phyloP scores from a whole-genome alignment of 2,329 filamentous ascomycete species.

The Lecanicillium sp. region DNA sequence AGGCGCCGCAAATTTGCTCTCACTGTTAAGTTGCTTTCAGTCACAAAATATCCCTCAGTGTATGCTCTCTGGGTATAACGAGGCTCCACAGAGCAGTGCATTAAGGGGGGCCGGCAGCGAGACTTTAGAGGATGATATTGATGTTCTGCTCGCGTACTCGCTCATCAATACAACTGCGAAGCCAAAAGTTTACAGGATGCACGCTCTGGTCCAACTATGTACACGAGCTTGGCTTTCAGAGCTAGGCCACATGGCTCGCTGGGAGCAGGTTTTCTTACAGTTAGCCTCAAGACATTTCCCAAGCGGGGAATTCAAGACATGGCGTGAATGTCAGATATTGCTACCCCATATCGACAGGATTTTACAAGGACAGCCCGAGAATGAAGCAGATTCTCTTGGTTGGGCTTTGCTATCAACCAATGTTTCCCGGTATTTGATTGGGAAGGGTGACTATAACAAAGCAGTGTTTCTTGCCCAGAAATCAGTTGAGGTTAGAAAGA shows the following conservation, averaged over 20 bases:
- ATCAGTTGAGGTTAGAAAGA: background rate
- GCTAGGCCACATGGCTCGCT: slow-evolving; percentile 2
- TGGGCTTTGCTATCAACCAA: slow-evolving; percentile 9
- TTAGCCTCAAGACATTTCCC: slow-evolving; percentile 10
- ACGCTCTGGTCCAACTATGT: slow-evolving; percentile 16
- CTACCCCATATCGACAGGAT: slow-evolving; percentile 12
- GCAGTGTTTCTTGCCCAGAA: background rate
- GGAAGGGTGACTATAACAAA: slow-evolving; percentile 5
- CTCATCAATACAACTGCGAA: slow-evolving; percentile 7
- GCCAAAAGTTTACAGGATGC: slow-evolving; percentile 11
- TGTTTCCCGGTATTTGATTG: slow-evolving; percentile 3
- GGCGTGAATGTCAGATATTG: slow-evolving; percentile 7
- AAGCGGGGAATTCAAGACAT: slow-evolving; percentile 10
- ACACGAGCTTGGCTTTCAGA: slow-evolving; percentile 13
- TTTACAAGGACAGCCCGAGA: background rate
- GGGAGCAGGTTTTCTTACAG: slow-evolving; percentile 9
- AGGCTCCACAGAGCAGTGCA: background rate
- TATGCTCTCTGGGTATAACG: slow-evolving; percentile 7
- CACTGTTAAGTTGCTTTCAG: slow-evolving; percentile 40
- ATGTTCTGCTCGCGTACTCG: slow-evolving; percentile 13
- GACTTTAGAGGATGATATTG: slow-evolving; percentile 10
- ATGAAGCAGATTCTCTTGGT: background rate
- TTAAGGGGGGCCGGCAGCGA: background rate
- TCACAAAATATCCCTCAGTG: slow-evolving; percentile 29
- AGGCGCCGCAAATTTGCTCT: slow-evolving; percentile 32